A percentile compares a stretch with the other conserved stretches of the same genome.
Evolutionary conservation across 2,329 filamentous ascomycete genomes (phyloP).

Genomic region (Aspergillus calidoustus): DNA sequence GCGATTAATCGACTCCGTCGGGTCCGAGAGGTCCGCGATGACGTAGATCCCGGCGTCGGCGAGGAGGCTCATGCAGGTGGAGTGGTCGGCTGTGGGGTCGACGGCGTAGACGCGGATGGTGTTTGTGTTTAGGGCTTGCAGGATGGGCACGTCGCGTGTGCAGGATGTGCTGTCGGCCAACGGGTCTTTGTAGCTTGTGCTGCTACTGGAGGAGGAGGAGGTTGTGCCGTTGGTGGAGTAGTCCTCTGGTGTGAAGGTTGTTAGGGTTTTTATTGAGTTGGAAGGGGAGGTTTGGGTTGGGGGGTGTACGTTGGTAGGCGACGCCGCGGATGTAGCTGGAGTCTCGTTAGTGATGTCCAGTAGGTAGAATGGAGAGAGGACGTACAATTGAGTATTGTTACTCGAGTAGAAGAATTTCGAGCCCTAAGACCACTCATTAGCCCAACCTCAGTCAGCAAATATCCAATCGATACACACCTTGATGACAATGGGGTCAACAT

Average conservation of each 20-base stretch:
- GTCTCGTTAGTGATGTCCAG: background rate
- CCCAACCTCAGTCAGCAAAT: background rate
- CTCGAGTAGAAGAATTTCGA: conserved; percentile 86
- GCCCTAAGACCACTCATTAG: conserved; percentile 52
- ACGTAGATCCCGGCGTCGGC: conserved; percentile 89
- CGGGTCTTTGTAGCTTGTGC: conserved; percentile 73
- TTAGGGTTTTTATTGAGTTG: background rate
- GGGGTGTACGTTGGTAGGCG: conserved; percentile 74
- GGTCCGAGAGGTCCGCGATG: conserved; percentile 84
- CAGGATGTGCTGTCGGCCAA: conserved; percentile 72
- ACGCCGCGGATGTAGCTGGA: conserved; percentile 81
- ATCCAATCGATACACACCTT: conserved; percentile 2
- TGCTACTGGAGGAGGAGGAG: conserved; percentile 33
- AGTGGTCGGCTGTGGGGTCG: conserved; percentile 76
- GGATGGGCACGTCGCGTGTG: conserved; percentile 79
- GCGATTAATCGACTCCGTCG: conserved; percentile 80
- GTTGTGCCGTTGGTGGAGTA: conserved; percentile 59
- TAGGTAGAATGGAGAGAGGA: background rate
- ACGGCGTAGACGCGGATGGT: conserved; percentile 92
- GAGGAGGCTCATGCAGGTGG: conserved; percentile 79
- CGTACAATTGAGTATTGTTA: conserved; percentile 72
- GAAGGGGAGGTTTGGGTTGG: background rate
- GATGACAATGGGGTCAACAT: conserved; percentile 14
- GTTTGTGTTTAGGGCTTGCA: conserved; percentile 81
- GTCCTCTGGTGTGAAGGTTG: conserved; percentile 58